Evolutionary conservation across 1,139 yeast genomes (phyloP).

Genomic region (Yamadazyma sp.): DNA sequence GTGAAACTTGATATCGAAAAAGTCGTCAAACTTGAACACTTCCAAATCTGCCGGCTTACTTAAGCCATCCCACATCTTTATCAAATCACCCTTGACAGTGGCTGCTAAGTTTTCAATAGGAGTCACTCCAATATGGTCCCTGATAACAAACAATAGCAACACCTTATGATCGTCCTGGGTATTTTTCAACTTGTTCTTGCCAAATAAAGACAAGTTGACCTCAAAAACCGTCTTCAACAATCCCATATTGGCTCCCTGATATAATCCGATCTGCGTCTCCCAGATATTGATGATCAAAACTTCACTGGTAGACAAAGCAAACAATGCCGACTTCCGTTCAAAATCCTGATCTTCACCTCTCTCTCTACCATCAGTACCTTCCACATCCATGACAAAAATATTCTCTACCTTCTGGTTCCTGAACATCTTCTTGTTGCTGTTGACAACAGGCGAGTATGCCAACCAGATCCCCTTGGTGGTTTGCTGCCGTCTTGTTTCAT

Average conservation of each 20-base stretch:
- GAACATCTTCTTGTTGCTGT: constrained; percentile 19
- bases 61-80: constrained; percentile 74
- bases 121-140: constrained; percentile 90
- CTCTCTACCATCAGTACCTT: constrained; percentile 97
- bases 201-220: constrained; percentile 84
- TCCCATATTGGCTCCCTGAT: constrained; percentile 98
- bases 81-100: constrained; percentile 69
- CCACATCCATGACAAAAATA: constrained; percentile 91
- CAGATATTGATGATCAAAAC: constrained; percentile 88
- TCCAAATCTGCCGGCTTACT: constrained; percentile 68
- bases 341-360: constrained; percentile 98
- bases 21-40: constrained; percentile 60
- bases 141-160: constrained; percentile 77
- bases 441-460: constrained; percentile 55
- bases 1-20: constrained; percentile 80
- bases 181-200: constrained; percentile 34
- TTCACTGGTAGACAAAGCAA: constrained; percentile 91
- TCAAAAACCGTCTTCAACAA: constrained; percentile 92
- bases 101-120: constrained; percentile 70
- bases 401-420: constrained; percentile 26
- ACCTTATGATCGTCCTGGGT: constrained; percentile 58
- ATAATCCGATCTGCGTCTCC: constrained; percentile 96
- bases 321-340: constrained; percentile 92
- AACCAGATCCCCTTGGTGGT: constrained; percentile 97
- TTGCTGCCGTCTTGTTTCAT: constrained; percentile 74